Percentiles rank a stretch among this genome's conserved stretches.
These are phyloP conservation scores for Termitomyces eurrhizus DNA, from an alignment of 768 basidiomycete species.

Conservation along the genomic window DNA sequence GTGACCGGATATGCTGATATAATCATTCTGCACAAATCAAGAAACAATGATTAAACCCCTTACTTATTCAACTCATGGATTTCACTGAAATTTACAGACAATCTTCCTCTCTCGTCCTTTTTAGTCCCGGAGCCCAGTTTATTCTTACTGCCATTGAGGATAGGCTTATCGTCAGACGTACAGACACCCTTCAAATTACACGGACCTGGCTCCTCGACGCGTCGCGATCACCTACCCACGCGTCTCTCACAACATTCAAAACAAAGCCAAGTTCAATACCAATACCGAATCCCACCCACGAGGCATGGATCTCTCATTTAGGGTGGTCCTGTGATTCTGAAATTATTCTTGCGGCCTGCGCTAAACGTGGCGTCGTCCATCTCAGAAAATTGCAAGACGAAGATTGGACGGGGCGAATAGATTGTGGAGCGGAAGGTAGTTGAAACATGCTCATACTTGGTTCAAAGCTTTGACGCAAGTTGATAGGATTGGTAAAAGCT, in stretches of 20 bases:
- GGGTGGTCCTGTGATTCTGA: conserved; percentile 90
- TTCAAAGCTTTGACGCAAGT: background rate
- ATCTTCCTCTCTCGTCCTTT: conserved; percentile 62
- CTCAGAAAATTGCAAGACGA: conserved; percentile 81
- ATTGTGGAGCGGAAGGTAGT: conserved; percentile 71
- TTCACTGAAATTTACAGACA: conserved; percentile 86
- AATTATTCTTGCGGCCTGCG: conserved; percentile 77
- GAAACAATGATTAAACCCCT: too few species aligned
- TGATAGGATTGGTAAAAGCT: conserved; percentile 67
- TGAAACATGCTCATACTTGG: background rate
- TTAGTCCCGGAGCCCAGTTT: conserved; percentile 87
- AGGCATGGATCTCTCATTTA: conserved; percentile 63
- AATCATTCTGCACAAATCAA: too few species aligned
- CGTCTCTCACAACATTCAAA: conserved; percentile 34
- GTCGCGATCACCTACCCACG: conserved; percentile 47
- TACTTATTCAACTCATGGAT: conserved; percentile 49
- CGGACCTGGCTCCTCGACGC: conserved; percentile 72
- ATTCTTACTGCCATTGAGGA: conserved; percentile 78
- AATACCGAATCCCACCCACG: conserved; percentile 19
- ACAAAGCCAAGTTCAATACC: conserved; percentile 24
- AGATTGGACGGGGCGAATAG: conserved; percentile 71
- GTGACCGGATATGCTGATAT: too few species aligned
- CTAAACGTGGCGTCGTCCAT: conserved; percentile 66
- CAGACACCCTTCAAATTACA: conserved; percentile 80
- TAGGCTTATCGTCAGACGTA: conserved; percentile 76